These are phyloP conservation scores for Russula emetica DNA, from an alignment of 768 basidiomycete species.

Conservation along the genomic window DNA sequence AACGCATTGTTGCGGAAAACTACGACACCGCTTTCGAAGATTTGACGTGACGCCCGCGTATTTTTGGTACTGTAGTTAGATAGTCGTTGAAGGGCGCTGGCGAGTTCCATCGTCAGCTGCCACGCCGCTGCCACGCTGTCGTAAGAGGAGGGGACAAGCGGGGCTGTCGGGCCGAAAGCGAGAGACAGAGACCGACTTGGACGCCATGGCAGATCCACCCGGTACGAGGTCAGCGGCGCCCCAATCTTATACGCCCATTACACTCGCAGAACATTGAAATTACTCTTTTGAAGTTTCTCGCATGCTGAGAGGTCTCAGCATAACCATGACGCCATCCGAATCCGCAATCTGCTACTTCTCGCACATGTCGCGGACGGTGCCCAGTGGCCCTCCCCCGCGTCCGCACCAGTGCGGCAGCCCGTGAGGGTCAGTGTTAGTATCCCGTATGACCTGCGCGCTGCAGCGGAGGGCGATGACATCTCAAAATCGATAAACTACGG, in stretches of 20 bases:
- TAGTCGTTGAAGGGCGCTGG: slow-evolving; percentile 36
- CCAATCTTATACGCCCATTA: background rate
- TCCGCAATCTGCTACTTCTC: slow-evolving; percentile 47
- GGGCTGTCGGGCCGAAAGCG: background rate
- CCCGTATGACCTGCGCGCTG: slow-evolving; percentile 44
- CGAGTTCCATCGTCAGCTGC: slow-evolving; percentile 32
- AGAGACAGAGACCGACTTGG: background rate
- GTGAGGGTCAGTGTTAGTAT: slow-evolving; percentile 51
- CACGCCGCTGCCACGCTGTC: background rate
- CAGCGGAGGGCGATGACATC: slow-evolving; percentile 53
- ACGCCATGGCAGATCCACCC: background rate
- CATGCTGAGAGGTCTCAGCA: background rate
- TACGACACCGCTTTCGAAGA: slow-evolving; percentile 34
- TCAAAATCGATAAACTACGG: slow-evolving; percentile 63
- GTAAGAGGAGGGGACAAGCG: background rate
- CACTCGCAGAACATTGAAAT: background rate
- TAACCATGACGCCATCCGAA: slow-evolving; percentile 38
- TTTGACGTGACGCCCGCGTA: slow-evolving; percentile 35
- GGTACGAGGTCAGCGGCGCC: slow-evolving; percentile 7
- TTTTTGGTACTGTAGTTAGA: slow-evolving; percentile 35
- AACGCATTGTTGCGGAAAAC: slow-evolving; percentile 34
- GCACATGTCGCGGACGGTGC: slow-evolving; percentile 42
- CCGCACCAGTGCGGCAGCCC: slow-evolving; percentile 44
- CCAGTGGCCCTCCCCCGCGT: slow-evolving; percentile 41
- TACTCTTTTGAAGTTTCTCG: background rate